Base-by-base conservation (phyloP, 164 flowering plant genomes). In the Vitis riparia region DNA sequence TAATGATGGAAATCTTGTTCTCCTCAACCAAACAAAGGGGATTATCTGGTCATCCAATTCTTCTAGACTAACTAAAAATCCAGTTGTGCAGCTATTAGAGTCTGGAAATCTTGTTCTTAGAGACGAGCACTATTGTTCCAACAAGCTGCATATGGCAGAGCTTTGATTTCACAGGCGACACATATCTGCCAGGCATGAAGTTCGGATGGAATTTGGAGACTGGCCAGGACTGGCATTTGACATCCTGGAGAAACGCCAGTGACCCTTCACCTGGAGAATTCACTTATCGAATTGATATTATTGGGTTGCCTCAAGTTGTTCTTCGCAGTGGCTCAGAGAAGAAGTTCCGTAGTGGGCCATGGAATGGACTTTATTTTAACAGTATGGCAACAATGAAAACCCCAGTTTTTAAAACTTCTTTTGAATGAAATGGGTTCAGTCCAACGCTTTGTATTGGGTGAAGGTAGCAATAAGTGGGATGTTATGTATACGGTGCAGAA, bases 201-300 rank as follows among this genome's bases (percentile, higher is more conserved):
- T 49, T 77, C 7, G 78, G 78, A 11, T 52, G 51, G 60, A 55
- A 80, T 37, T 11, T 44, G 1, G 30, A 2, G 11, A 71, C 68
- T 1, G 67, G 74, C 1, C 49, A 11, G 63, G 62, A 66, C 1
- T 27, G 65, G 50, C 52, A 30, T 27, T 14, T 80, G 11, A 75
- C 76, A 0, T 75, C 85, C 2, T 82, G 85, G 85, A 80, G 61
- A 49, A 69, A 56, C 19, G 2, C n/a, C 1, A 11, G 67, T 8
- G 77, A 82, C 51, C 85, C 82, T 47, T 69, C 81, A 3, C 44
- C 65, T 1, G 85, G 82, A 37, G 60, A 67, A 1, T 81, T 30
- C 65, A 62, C 55, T 1, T 44, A 15, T 48, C 32, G 44, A 23
- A 6, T 77, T 3, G 79, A 68, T 9, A n/a, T 9, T 11, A n/a